Evolutionary conservation across 306 rosid species (phyloP), one percentile per base, ranked within the genome.

Genomic region (Inga laurina): DNA sequence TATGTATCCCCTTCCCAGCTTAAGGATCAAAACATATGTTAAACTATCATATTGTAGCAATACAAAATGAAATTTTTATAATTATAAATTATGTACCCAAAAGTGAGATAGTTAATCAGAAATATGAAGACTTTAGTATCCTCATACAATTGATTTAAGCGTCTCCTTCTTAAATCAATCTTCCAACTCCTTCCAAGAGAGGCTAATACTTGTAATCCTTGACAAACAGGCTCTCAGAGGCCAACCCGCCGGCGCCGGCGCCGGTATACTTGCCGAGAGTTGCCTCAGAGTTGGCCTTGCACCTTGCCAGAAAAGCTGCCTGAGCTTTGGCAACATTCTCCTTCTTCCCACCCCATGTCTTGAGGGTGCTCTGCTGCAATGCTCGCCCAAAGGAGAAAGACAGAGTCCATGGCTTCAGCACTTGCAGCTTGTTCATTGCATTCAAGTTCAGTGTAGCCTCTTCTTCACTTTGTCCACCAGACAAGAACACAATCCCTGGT

Each of bases 381-480:
- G 96, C 96, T 73, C 96, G 90, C 30, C 96, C 96, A 54, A 90
- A 92, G 3, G 93, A 92, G 89, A 92, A 92, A 9, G 96, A 88
- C 15, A 92, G 88, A 7, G 87, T 87, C 96, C 96, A 92, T 74
- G 96, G 96, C 86, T 87, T 92, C 88, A 88, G 44, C 86, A 81
- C 92, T 45, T 92, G 79, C 70, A 90, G 27, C 89, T 78, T 90
- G 83, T 92, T 92, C 59, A 92, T 92, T 30, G 92, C 93, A 73
- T 92, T 88, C n/a, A 92, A 85, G 45, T 92, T 92, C 1, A 61
- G 89, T 9, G 96, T 92, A 21, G 96, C 93, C 14, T 88, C 88
- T 78, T 92, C 96, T 81, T 92, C 96, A 43, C 96, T 92, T 35
- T 92, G 96, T 61, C 96, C 96, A 12, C 96, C 96, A 0, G 96